phyloP scores from a whole-genome alignment of 179 eudicot species.

The Pouteria campechiana region DNA sequence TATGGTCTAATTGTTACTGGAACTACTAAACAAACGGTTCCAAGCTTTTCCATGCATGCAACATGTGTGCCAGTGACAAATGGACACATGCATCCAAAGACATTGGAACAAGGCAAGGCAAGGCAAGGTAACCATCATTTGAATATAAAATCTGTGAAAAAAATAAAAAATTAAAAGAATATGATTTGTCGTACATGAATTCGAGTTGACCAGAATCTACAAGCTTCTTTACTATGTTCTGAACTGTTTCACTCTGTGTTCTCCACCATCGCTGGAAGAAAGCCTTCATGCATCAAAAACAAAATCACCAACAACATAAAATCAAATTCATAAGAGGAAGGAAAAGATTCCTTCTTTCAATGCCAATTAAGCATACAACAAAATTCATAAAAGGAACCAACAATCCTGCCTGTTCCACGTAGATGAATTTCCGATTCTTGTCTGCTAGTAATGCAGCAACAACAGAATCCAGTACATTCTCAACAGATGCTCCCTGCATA shows the following conservation, averaged over 20 bases:
- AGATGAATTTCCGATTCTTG: conserved; percentile 71
- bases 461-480: conserved; percentile 83
- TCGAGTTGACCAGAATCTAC: conserved; percentile 85
- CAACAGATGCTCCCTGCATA: conserved; percentile 82
- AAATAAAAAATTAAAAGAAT: not conserved
- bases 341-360: not conserved
- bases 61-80: too few species aligned
- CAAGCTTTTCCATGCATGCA: too few species aligned
- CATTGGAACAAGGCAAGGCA: too few species aligned
- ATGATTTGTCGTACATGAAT: conserved; percentile 47
- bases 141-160: not conserved
- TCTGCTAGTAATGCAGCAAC: conserved; percentile 63
- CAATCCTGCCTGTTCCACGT: conserved; percentile 65
- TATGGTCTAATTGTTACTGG: too few species aligned
- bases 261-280: conserved; percentile 98
- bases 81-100: too few species aligned
- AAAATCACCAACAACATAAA: not conserved
- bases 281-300: conserved; percentile 29
- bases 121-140: not conserved
- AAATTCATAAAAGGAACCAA: not conserved
- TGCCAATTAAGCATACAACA: not conserved
- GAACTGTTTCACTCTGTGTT: conserved; percentile 53
- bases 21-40: too few species aligned
- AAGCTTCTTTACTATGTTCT: conserved; percentile 65
- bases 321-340: conserved; percentile 1